phyloP scores from a whole-genome alignment of 2,329 filamentous ascomycete species.

The Aspergillus bombycis region DNA sequence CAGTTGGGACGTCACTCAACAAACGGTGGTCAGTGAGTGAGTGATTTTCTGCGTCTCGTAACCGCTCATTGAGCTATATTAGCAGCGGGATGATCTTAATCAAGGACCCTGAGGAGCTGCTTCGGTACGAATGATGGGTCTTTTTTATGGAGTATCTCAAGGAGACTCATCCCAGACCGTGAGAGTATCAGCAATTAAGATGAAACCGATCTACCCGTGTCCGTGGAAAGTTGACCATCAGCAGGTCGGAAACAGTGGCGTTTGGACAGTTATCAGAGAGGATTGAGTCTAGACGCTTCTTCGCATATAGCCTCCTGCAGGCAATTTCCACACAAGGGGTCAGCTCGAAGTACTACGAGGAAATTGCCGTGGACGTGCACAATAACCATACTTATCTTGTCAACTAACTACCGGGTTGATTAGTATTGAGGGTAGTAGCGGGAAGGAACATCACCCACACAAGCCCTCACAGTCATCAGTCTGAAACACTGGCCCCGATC shows the following conservation, averaged over 20 bases:
- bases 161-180: not conserved
- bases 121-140: not conserved
- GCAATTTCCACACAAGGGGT: not conserved
- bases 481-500: constrained; percentile 12
- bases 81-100: constrained; percentile 1
- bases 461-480: not conserved
- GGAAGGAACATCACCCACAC: not conserved
- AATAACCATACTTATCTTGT: too few species aligned
- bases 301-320: not conserved
- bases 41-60: not conserved
- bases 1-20: not conserved
- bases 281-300: not conserved
- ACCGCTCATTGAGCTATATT: not conserved
- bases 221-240: not conserved
- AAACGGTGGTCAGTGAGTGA: constrained; percentile 2
- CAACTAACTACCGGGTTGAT: too few species aligned
- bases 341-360: not conserved
- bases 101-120: not conserved
- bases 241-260: not conserved
- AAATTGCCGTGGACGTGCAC: not conserved
- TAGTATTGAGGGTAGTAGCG: too few species aligned
- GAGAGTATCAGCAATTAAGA: not conserved
- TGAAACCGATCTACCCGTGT: constrained; percentile 6
- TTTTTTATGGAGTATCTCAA: not conserved
- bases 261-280: not conserved